phyloP scores from a whole-genome alignment of 768 basidiomycete genomes.

The Hysterangium stoloniferum region DNA sequence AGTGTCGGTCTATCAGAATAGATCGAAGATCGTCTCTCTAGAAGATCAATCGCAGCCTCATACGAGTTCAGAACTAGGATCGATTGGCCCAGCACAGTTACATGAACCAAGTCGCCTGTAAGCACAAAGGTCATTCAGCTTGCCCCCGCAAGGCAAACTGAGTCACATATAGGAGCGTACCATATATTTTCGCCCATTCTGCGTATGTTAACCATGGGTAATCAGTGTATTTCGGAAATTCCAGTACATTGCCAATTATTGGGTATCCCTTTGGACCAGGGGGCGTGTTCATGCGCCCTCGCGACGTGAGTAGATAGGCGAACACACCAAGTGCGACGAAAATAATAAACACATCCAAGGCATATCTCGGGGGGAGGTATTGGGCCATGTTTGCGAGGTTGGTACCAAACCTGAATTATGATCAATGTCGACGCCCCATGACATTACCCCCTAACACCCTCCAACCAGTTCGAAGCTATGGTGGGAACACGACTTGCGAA shows the following conservation, averaged over 20 bases:
- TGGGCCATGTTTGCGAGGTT: no score
- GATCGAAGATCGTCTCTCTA: slow-evolving; percentile 25
- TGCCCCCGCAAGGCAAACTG: neutral
- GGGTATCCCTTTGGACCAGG: slow-evolving; percentile 65
- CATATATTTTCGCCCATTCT: slow-evolving; percentile 12
- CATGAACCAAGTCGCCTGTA: slow-evolving; percentile 27
- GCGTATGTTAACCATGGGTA: slow-evolving; percentile 35
- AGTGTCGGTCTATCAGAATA: slow-evolving; percentile 32
- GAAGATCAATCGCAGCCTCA: slow-evolving; percentile 26
- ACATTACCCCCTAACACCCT: no score
- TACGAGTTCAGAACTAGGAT: slow-evolving; percentile 27
- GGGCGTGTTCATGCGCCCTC: no score
- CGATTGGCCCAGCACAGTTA: slow-evolving; percentile 22
- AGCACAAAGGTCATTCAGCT: neutral
- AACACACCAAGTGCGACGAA: no score
- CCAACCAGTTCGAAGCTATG: no score
- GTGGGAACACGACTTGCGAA: no score
- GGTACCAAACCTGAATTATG: no score
- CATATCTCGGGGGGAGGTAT: no score
- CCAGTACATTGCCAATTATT: slow-evolving; percentile 53
- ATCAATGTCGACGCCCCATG: no score
- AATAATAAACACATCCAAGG: no score
- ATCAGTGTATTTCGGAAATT: slow-evolving; percentile 44
- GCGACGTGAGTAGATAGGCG: no score
- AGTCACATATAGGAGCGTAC: neutral